Conservation (phyloP, 2,329 filamentous ascomycete species). For the Chalaropsis thielavioides region DNA sequence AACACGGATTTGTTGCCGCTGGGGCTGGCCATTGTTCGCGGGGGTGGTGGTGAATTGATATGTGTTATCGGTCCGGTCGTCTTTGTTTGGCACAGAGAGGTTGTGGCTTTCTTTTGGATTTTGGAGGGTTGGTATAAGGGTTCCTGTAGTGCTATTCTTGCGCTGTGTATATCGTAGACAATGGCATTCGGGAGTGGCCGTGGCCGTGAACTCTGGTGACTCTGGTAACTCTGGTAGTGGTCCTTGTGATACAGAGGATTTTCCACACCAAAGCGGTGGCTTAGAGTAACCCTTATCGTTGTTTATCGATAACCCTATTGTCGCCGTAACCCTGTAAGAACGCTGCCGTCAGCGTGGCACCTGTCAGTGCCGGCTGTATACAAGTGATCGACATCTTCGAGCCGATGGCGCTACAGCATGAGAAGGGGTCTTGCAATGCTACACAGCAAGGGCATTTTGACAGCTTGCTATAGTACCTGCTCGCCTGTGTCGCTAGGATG, state of each 20-base stretch:
- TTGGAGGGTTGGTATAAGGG: neutral
- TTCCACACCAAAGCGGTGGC: neutral
- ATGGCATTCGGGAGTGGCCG: neutral
- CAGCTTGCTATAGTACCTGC: neutral
- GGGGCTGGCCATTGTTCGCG: neutral
- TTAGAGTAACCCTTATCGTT: neutral
- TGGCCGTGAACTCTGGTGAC: neutral
- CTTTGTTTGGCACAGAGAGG: neutral
- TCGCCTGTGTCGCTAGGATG: neutral
- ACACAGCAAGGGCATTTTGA: neutral
- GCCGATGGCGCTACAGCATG: neutral
- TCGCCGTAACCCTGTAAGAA: neutral
- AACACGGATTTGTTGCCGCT: neutral
- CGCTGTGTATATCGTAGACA: neutral
- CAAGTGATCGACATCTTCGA: neutral
- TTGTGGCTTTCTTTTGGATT: no score
- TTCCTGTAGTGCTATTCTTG: neutral
- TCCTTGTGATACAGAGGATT: neutral
- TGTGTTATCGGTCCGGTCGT: neutral
- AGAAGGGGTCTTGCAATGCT: neutral
- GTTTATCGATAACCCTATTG: neutral
- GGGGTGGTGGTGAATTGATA: neutral
- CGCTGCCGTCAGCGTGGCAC: neutral
- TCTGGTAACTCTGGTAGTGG: neutral
- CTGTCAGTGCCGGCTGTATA: neutral